Conservation (phyloP, 371 early-diverging fungal species). For the Mortierella sp. region DNA sequence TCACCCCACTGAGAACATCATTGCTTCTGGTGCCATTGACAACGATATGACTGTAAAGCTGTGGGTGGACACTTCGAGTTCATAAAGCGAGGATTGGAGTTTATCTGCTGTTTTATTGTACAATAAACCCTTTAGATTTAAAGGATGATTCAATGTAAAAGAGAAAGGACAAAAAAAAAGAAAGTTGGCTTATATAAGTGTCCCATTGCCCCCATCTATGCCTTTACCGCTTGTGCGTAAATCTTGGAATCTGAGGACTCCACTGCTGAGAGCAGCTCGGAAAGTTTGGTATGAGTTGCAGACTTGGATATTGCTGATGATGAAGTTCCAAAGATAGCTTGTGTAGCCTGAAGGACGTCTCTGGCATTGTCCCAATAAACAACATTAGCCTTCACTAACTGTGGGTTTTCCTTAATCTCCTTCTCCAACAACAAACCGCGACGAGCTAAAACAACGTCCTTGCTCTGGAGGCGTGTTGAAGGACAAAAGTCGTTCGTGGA, state of each 20-base stretch:
- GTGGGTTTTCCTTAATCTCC: constrained; percentile 24
- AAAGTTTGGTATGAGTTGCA: not conserved
- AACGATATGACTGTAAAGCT: constrained; percentile 92
- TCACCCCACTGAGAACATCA: constrained; percentile 95
- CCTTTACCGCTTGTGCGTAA: constrained; percentile 28
- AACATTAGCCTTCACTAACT: constrained; percentile 37
- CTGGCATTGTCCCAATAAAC: constrained; percentile 36
- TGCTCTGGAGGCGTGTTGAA: constrained; percentile 59
- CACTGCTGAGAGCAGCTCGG: constrained; percentile 21
- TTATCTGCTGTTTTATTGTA: not conserved
- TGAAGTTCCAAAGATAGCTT: constrained; percentile 12
- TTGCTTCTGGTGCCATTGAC: constrained; percentile 95
- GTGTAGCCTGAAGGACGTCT: constrained; percentile 24
- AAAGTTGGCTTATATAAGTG: not conserved
- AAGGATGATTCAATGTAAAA: not conserved
- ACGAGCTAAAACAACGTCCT: constrained; percentile 41
- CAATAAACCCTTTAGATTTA: not conserved
- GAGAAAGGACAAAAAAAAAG: constrained; percentile 7
- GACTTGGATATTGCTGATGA: not conserved
- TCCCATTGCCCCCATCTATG: constrained; percentile 4
- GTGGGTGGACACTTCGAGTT: constrained; percentile 70
- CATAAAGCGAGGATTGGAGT: constrained; percentile 14
- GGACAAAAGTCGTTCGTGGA: constrained; percentile 76
- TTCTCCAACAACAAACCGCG: constrained; percentile 32
- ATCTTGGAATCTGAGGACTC: constrained; percentile 27